These are phyloP conservation scores for Parietaria judaica DNA, from an alignment of 306 rosid species.

Conservation along the genomic window DNA sequence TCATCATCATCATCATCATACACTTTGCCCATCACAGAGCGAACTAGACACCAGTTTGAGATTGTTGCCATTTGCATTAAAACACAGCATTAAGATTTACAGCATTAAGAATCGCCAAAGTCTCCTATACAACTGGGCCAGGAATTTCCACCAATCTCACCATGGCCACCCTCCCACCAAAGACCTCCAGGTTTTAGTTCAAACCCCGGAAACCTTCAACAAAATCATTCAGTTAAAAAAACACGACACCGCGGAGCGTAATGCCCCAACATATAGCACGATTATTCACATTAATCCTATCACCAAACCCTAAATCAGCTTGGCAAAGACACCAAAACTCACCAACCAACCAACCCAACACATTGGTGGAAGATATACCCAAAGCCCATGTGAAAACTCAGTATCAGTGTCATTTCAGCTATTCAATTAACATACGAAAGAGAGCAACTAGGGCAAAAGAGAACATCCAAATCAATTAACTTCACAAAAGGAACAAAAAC, in stretches of 20 bases:
- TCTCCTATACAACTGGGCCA: conserved; percentile 15
- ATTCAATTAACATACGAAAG: background rate
- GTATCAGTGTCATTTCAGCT: background rate
- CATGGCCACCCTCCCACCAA: conserved; percentile 39
- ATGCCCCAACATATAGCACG: conserved; percentile 47
- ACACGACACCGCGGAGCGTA: conserved; percentile 41
- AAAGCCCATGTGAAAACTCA: conserved; percentile 18
- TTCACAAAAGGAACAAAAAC: background rate
- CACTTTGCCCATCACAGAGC: conserved; percentile 53
- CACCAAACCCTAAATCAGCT: conserved; percentile 24
- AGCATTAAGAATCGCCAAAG: background rate
- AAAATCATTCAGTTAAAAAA: conserved; percentile 44
- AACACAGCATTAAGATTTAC: conserved; percentile 25
- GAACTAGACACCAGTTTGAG: conserved; percentile 2
- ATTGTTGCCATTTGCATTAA: conserved; percentile 67
- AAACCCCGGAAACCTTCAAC: conserved; percentile 4
- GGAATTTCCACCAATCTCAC: conserved; percentile 31
- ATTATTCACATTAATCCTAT: conserved; percentile 46
- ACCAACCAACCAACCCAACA: conserved; percentile 19
- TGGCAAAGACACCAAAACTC: conserved; percentile 21
- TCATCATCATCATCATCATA: conserved; percentile 16
- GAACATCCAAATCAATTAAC: background rate
- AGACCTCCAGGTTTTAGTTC: conserved; percentile 4
- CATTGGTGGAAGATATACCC: conserved; percentile 21
- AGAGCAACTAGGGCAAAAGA: too few relatives aligned